Evolutionary conservation across 192 early-diverging fungal species (phyloP), one percentile per base, ranked within the genome.

Genomic region (Dissophora ornata): DNA sequence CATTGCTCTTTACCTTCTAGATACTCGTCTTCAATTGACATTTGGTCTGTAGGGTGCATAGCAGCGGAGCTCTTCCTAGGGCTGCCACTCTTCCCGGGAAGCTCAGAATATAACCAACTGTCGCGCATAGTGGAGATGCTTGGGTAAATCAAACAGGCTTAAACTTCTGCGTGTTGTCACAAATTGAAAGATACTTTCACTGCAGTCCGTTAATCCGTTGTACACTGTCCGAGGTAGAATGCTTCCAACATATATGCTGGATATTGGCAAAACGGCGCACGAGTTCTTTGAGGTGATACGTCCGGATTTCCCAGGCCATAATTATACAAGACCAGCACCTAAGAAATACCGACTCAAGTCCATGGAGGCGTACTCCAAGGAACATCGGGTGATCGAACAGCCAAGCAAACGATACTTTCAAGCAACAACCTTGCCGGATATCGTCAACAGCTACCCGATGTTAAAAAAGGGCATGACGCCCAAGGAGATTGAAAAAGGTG

Each of bases 31-130:
- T 87, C 91, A 32, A 99, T 99, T 47, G 98, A 99, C 73, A 97
- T 99, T 90, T 99, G 98, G 98, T 97, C 96, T 24, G 79, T 98
- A 15, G 98, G 98, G 0, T 99, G 98, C 68, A 98, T 99, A 78
- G 95, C 95, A 3, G 95, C 93, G 2, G 98, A 99, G 80, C 82
- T 99, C n/a, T 97, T 93, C 68, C 79, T 98, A 4, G 98, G 98
- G 0, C 81, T 97, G 3, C 98, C 98, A 0, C 80, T 99, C 57
- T 99, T 99, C 71, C 96, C 96, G 0, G 98, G 98, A 22, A 88
- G 90, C 16, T 96, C 93, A 48, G 96, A 99, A 80, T 97, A 98
- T 79, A 96, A 99, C 79, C 96, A 98, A 79, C 69, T 99, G 11
- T 88, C 88, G 29, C 84, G 97, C 12, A 99, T 99, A 59, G 89